Percentiles rank a stretch among this genome's conserved stretches.
Conservation (phyloP, 495 filamentous ascomycete species). For the Talaromyces borbonicus region DNA sequence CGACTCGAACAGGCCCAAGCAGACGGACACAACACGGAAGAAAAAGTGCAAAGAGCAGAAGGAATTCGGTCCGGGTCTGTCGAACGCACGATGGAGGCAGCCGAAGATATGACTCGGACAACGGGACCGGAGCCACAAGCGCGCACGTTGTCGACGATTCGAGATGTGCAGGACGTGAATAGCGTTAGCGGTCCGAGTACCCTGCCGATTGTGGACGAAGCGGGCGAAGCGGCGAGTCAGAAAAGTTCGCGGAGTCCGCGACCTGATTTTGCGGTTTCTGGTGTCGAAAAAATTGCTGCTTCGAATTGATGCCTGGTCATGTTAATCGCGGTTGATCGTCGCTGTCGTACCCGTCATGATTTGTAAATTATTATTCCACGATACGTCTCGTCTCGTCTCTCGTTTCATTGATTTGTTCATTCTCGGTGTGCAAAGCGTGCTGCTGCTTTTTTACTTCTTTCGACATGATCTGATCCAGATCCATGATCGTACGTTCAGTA, state of each 20-base stretch:
- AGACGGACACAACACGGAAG: conserved; percentile 16
- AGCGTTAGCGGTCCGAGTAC: conserved; percentile 51
- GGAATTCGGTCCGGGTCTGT: conserved; percentile 34
- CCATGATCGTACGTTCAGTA: too few species aligned
- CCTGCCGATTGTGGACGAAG: conserved; percentile 90
- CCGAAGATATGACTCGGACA: conserved; percentile 42
- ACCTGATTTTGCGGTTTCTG: background rate
- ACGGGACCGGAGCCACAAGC: conserved; percentile 45
- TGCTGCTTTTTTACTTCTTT: too few species aligned
- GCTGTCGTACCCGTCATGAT: too few species aligned
- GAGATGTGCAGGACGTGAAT: conserved; percentile 43
- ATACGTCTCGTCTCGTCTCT: too few species aligned
- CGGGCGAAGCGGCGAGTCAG: conserved; percentile 62
- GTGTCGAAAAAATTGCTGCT: background rate
- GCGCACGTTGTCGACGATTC: conserved; percentile 40
- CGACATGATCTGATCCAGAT: too few species aligned
- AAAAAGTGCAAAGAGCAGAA: conserved; percentile 25
- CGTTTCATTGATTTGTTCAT: too few species aligned
- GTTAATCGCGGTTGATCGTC: too few species aligned
- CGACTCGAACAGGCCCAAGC: conserved; percentile 44
- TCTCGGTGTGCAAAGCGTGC: too few species aligned
- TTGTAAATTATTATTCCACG: too few species aligned
- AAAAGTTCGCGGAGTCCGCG: conserved; percentile 3
- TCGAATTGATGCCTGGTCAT: too few species aligned
- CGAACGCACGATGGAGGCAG: conserved; percentile 37